phyloP scores from a whole-genome alignment of 305 asterid species.

The Rubia peregrina region DNA sequence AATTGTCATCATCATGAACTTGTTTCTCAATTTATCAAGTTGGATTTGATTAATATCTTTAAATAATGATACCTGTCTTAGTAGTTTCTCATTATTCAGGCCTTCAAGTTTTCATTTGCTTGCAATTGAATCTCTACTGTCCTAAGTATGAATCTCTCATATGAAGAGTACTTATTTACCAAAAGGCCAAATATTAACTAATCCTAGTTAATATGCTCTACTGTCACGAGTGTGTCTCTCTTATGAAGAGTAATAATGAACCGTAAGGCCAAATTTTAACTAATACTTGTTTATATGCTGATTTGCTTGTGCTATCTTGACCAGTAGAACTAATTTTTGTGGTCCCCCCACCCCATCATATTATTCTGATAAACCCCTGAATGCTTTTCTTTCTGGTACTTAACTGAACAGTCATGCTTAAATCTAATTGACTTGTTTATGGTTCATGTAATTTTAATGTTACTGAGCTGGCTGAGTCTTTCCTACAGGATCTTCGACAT shows the following conservation, averaged over 20 bases:
- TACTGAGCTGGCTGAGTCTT: constrained; percentile 11
- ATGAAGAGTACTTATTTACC: not conserved
- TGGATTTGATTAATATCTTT: not conserved
- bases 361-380: constrained; percentile 8
- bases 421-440: not conserved
- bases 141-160: not conserved
- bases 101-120: not conserved
- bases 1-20: not conserved
- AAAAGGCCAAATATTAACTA: not conserved
- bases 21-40: not conserved
- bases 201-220: too few relatives aligned
- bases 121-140: not conserved
- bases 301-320: not conserved
- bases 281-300: not conserved
- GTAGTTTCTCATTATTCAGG: not conserved
- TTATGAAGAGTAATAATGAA: not conserved
- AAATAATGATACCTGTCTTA: not conserved
- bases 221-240: not conserved
- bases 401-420: constrained; percentile 4
- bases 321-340: not conserved
- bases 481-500: constrained; percentile 60
- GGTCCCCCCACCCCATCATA: not conserved
- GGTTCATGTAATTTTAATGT: not conserved
- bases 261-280: not conserved
- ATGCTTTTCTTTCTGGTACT: constrained; percentile 28